Evolutionary conservation across 495 filamentous ascomycete genomes (phyloP), one percentile per base, ranked within the genome.

Genomic region (Penicilliopsis zonata): DNA sequence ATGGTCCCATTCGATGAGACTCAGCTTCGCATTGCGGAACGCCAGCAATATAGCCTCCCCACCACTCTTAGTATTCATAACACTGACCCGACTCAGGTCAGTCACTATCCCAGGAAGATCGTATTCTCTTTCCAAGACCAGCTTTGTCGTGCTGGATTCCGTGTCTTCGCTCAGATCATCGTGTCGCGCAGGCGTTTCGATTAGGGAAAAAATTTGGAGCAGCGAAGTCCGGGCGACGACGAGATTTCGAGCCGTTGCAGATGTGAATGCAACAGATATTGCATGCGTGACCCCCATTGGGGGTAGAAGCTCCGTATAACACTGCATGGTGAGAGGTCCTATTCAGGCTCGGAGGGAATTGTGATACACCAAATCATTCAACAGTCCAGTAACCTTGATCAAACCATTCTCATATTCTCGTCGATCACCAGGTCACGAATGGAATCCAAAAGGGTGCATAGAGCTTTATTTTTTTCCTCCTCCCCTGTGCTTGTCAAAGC

Each of bases 201-300:
- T 25, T 23, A 63, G 31, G 4, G 64, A 59, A 57, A 94, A 96
- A 43, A 96, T 76, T 52, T 96, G 90, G 20, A 98, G 75, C 21
- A 95, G 67, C 16, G 86, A 94, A 30, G 82, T 82, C 62, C 83
- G 87, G 20, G 81, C 84, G 56, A 95, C 76, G 34, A 93, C 59
- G 40, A 96, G 70, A 49, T 96, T 95, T 47, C 70, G 77, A 37
- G 80, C 74, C 31, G 77, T 72, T 10, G 82, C 59, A 18, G 76
- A 77, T 25, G 78, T 59, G 47, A 99, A 88, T 13, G 85, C 74
- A 12, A 94, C 57, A 26, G 67, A 69, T 46, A 96, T 53, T 21
- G 88, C 82, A 61, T 94, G 82, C 35, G 85, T 85, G 48, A 99
- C 84, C 44, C 86, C 85, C 46, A 85, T 92, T 13, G 90, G 86